Base-by-base conservation (phyloP, 805 yeast species). In the Priceomyces fermenticarens region DNA sequence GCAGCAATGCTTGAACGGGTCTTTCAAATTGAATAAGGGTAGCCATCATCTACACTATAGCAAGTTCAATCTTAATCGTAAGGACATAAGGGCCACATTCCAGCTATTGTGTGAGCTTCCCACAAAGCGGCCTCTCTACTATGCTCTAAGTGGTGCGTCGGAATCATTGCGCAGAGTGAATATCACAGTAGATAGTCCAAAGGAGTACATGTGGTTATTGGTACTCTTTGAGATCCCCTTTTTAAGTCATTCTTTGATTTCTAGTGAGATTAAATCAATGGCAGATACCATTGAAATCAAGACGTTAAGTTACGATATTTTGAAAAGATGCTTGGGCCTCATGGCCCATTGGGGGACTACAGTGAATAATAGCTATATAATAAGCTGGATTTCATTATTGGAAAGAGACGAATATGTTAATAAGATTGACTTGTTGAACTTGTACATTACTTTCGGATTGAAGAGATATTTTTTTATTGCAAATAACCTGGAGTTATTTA, bases 391-490 rank as follows among this genome's bases (percentile, higher is more conserved):
- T 53, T 65, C 80, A 3, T 65, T 72, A 34, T 52, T 70, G 12
- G 62, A 81, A 0, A 41, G 48, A 0, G 60, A 57, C 0, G 70
- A 65, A 7, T 83, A 85, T 47, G 57, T 58, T 8, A 53, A 58
- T 2, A 81, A 82, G 49, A 75, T 88, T 0, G 88, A 88, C 30
- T 64, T 85, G 26, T 52, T 87, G 36, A 90, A 89, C 53, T 68
- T 88, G 15, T 88, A 85, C 60, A 74, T 89, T 29, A 84, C 95
- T 0, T 88, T 85, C 54, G 88, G 87, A 34, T 65, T 90, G 40
- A 75, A 81, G 31, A 70, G 79, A 43, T 68, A 78, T 40, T 67
- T 73, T 47, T 73, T 69, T 54, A 48, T 55, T 43, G 61, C 67
- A 39, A 55, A 65, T 44, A 63, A 58, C 30, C 60, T 60, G 2